Percentiles rank a stretch among this genome's conserved stretches.
Evolutionary conservation across 23 red algal species (phyloP).

Genomic region (Cyanidiococcus yangmingshanensis): DNA sequence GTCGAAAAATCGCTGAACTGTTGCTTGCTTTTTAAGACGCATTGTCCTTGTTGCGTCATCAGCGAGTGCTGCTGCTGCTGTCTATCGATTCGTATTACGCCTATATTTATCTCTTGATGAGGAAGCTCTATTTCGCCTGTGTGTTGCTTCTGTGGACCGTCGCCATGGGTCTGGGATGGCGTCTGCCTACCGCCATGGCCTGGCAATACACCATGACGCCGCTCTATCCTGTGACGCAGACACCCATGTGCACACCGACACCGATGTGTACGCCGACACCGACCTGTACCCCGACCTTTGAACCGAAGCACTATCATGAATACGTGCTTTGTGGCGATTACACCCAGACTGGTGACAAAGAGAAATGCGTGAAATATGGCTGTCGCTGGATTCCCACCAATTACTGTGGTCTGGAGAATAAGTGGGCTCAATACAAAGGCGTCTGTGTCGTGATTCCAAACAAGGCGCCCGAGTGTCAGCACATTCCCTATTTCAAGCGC

Average conservation of each 20-base stretch:
- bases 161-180: no score
- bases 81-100: no score
- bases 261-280: slow-evolving; percentile 7
- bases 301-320: neutral
- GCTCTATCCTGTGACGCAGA: neutral
- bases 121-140: no score
- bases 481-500: slow-evolving; percentile 11
- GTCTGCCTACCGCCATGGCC: neutral
- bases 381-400: slow-evolving; percentile 9
- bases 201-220: neutral
- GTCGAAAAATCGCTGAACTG: no score
- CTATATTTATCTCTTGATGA: no score
- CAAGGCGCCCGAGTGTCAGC: slow-evolving; percentile 13
- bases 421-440: slow-evolving; percentile 13
- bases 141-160: no score
- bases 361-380: slow-evolving; percentile 10
- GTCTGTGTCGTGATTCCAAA: slow-evolving; percentile 11
- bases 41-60: no score
- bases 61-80: no score
- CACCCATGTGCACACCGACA: slow-evolving; percentile 2
- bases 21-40: no score
- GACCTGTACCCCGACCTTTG: neutral
- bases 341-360: neutral
- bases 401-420: neutral
- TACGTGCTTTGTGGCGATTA: slow-evolving; percentile 15